Conservation (phyloP, 345 rosid genomes). For the Cardiospermum halicacabum region DNA sequence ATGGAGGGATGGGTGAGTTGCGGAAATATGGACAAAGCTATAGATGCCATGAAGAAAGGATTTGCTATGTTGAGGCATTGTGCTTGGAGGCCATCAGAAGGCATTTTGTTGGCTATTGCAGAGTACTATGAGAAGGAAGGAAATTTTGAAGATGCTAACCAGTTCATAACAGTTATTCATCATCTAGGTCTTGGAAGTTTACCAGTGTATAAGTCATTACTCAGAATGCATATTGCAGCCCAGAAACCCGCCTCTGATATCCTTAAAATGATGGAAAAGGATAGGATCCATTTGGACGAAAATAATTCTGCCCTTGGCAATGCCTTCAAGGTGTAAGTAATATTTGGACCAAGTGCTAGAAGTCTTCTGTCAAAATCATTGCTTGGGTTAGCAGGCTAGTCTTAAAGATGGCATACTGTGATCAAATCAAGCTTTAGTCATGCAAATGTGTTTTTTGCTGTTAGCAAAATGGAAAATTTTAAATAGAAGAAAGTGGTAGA, state of each 20-base stretch:
- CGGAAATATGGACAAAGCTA: constrained; percentile 46
- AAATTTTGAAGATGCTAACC: constrained; percentile 41
- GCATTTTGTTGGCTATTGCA: constrained; percentile 34
- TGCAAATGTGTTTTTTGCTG: not conserved
- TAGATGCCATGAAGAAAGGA: constrained; percentile 46
- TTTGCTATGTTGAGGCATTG: constrained; percentile 38
- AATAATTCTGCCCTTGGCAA: constrained; percentile 33
- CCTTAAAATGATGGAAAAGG: constrained; percentile 52
- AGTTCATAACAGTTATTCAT: constrained; percentile 36
- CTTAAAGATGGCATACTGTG: not conserved
- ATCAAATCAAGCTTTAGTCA: not conserved
- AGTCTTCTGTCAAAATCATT: not conserved
- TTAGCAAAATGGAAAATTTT: not conserved
- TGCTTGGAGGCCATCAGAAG: constrained; percentile 51
- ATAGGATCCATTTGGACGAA: constrained; percentile 32
- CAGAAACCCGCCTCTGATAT: constrained; percentile 34
- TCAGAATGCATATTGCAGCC: constrained; percentile 38
- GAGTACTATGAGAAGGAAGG: constrained; percentile 46
- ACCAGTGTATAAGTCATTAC: constrained; percentile 39
- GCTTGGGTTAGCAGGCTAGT: not conserved
- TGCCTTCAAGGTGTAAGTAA: constrained; percentile 14
- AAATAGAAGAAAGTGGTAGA: not conserved
- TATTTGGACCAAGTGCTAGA: not conserved
- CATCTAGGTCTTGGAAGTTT: constrained; percentile 43
- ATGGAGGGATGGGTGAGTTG: constrained; percentile 57